These are phyloP conservation scores for Leptoxyphium fumago DNA, from an alignment of 2,329 filamentous ascomycete genomes.

Conservation along the genomic window DNA sequence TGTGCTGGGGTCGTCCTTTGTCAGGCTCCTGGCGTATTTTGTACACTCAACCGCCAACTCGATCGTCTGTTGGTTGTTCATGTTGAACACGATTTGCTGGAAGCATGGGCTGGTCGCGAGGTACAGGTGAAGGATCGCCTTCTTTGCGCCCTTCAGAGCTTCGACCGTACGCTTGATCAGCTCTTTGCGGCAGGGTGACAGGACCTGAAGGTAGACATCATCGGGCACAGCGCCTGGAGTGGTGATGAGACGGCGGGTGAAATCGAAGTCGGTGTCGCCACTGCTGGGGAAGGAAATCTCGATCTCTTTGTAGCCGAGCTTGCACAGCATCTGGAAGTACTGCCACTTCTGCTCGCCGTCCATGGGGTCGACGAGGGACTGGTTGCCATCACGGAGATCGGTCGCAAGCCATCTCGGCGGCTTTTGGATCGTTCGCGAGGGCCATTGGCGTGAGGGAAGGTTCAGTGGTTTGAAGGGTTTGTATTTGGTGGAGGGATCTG, in stretches of 20 bases:
- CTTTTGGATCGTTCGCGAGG: conserved; percentile 65
- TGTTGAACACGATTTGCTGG: conserved; percentile 77
- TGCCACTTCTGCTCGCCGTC: conserved; percentile 88
- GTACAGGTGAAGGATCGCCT: conserved; percentile 89
- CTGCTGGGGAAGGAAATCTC: conserved; percentile 92
- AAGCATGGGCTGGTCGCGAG: conserved; percentile 94
- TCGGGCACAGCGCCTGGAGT: conserved; percentile 72
- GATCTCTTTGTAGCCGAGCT: conserved; percentile 94
- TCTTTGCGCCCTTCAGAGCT: conserved; percentile 76
- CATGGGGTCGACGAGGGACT: conserved; percentile 88
- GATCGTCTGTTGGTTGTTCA: conserved; percentile 66
- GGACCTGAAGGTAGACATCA: conserved; percentile 82
- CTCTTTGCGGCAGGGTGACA: conserved; percentile 82
- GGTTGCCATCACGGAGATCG: conserved; percentile 83
- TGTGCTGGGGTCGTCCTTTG: conserved; percentile 55
- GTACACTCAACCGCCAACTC: conserved; percentile 75
- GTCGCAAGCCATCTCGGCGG: conserved; percentile 83
- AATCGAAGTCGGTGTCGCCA: conserved; percentile 91
- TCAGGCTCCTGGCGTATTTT: conserved; percentile 74
- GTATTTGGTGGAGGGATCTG: conserved; percentile 66
- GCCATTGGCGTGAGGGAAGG: conserved; percentile 66
- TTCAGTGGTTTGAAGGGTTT: conserved; percentile 51
- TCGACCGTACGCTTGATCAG: conserved; percentile 83
- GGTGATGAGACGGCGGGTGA: conserved; percentile 72
- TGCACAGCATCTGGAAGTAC: conserved; percentile 88